Percentiles rank a stretch among this genome's conserved stretches.
These are phyloP conservation scores for Xylaria sp. DNA, from an alignment of 495 filamentous ascomycete genomes.

Conservation along the genomic window DNA sequence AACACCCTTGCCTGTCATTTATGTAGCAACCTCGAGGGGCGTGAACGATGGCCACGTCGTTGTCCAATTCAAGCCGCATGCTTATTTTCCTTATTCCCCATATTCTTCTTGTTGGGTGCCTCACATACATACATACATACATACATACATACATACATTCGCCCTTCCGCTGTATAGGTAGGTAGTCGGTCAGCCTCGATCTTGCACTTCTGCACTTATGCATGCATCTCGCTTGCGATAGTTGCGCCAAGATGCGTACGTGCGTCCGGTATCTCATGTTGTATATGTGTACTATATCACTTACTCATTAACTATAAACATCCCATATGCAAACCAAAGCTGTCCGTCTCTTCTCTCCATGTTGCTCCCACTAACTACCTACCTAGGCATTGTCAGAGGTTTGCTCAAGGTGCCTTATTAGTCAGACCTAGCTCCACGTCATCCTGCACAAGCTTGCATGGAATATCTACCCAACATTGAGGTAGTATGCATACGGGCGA, in stretches of 20 bases:
- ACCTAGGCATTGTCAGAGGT: neutral
- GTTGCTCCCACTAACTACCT: neutral
- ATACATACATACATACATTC: too few species aligned
- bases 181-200: slow-evolving; percentile 10
- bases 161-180: neutral
- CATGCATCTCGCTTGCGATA: neutral
- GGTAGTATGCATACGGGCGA: slow-evolving; percentile 26
- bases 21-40: slow-evolving; percentile 6
- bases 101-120: neutral
- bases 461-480: neutral
- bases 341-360: slow-evolving; percentile 1
- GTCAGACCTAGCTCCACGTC: slow-evolving; percentile 22
- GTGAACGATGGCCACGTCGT: slow-evolving; percentile 19
- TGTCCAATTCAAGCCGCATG: neutral
- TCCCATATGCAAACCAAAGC: neutral
- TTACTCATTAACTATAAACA: neutral
- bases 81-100: neutral
- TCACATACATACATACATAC: neutral
- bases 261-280: neutral
- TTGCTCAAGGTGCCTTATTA: neutral
- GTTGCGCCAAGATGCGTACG: neutral
- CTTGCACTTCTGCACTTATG: neutral
- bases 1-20: neutral
- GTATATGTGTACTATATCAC: neutral
- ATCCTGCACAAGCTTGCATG: slow-evolving; percentile 16